Evolutionary conservation across 2,329 filamentous ascomycete genomes (phyloP).

Genomic region (Beauveria scarabaeidicola): DNA sequence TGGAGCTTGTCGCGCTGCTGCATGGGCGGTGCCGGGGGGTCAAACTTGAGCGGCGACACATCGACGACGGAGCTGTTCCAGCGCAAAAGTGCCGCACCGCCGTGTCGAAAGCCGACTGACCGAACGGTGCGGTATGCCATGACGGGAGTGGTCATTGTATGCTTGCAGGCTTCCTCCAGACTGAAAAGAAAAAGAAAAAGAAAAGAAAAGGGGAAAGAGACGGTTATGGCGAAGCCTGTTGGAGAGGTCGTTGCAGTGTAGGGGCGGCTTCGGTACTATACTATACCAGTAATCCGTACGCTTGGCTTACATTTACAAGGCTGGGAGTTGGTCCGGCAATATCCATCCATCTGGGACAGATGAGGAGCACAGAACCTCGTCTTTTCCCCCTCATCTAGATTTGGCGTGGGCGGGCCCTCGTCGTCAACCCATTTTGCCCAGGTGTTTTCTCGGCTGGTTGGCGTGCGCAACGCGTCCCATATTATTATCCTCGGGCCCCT

Average conservation of each 20-base stretch:
- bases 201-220: not conserved
- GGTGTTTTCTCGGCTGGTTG: not conserved
- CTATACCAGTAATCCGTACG: too few species aligned
- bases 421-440: not conserved
- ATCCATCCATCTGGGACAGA: conserved; percentile 1
- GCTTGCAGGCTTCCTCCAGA: not conserved
- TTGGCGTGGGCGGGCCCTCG: conserved; percentile 2
- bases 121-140: conserved; percentile 7
- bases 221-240: not conserved
- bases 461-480: conserved; percentile 1
- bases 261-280: not conserved
- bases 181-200: not conserved
- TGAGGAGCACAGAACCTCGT: not conserved
- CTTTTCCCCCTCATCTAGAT: conserved; percentile 7
- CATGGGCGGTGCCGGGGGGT: conserved; percentile 3
- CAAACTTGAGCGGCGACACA: conserved; percentile 9
- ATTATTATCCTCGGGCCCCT: conserved; percentile 4
- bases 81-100: conserved; percentile 10
- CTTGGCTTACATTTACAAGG: conserved; percentile 11
- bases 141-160: conserved; percentile 6
- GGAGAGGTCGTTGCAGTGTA: not conserved
- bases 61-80: conserved; percentile 12
- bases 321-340: conserved; percentile 9
- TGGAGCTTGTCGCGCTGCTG: not conserved
- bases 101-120: conserved; percentile 2